Evolutionary conservation across 805 yeast species (phyloP), one percentile per base, ranked within the genome.

Genomic region (Lipomyces orientalis): DNA sequence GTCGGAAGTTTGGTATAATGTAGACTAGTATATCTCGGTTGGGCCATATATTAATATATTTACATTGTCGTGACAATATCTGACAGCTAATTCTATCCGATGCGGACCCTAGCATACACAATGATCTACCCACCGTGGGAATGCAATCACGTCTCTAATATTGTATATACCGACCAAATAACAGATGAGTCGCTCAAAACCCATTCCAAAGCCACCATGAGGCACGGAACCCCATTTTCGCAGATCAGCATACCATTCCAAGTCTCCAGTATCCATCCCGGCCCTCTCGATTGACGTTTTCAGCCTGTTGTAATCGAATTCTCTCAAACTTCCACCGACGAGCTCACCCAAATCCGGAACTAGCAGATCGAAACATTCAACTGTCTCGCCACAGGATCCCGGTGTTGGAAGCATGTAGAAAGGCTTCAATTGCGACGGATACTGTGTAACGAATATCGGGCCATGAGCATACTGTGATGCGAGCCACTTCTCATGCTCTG

Each of bases 171-270:
- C 92, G 7, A 88, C 83, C 64, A 93, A 79, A 72, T 88, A 93
- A 64, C 90, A 87, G 16, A 95, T 77, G 37, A 95, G 79, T 67
- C 99, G 81, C 77, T 95, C 99, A 72, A 93, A 87, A 0, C 99
- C 99, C 82, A 95, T 81, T 0, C 99, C 99, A 79, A 90, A 95
- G 0, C 99, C 99, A 59, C 99, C 99, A 76, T 94, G 98, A 0
- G 98, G 97, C 29, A 88, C 88, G 1, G 90, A 81, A 0, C 98
- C 98, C 73, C 90, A 88, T 68, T 81, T 81, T 67, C 99, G 82
- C 8, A 90, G 81, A 0, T 88, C 85, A 34, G 89, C 72, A 75
- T 93, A 95, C 99, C 99, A 95, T 37, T 85, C 82, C 77, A 95
- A 77, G 1, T 82, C 84, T 2, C 76, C 75, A 0, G 75, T 58